A percentile compares a stretch with the other conserved stretches of the same genome.
Conservation (phyloP, 2,329 filamentous ascomycete species). For the Lachnellula subtilissima region DNA sequence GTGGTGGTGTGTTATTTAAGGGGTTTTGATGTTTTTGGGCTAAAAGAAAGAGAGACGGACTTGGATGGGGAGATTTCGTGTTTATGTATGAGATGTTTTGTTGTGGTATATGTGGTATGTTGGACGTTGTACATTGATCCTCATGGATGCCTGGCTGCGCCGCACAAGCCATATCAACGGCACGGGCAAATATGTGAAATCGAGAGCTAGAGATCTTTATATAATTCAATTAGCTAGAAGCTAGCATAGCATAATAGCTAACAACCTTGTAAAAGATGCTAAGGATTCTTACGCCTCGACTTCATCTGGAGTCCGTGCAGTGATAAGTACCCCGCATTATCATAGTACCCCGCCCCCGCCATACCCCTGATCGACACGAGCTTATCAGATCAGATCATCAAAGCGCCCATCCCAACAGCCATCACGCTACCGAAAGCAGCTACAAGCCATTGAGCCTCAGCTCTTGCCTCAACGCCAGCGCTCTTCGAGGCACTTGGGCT, state of each 20-base stretch:
- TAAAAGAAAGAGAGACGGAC: too few species aligned
- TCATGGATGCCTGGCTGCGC: not conserved
- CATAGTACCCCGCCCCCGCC: not conserved
- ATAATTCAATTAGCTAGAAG: too few species aligned
- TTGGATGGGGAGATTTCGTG: too few species aligned
- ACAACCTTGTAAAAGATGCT: too few species aligned
- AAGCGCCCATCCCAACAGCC: slow-evolving; percentile 12
- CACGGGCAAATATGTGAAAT: too few species aligned
- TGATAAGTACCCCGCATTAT: not conserved
- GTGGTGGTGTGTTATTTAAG: too few species aligned
- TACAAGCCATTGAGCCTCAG: slow-evolving; percentile 10
- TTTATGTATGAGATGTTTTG: not conserved
- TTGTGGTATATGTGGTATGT: not conserved
- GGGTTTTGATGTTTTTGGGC: too few species aligned
- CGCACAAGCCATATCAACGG: not conserved
- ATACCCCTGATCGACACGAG: not conserved
- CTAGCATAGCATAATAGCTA: too few species aligned
- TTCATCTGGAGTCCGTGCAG: too few species aligned
- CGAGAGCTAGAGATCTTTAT: too few species aligned
- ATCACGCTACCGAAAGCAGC: slow-evolving; percentile 9
- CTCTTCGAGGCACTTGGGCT: slow-evolving; percentile 1
- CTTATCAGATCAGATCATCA: slow-evolving; percentile 9
- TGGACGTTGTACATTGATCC: not conserved
- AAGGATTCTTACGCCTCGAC: too few species aligned
- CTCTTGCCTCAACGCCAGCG: slow-evolving; percentile 10